Conservation (phyloP, 1,284 basidiomycete genomes). For the Tilletia walkeri region DNA sequence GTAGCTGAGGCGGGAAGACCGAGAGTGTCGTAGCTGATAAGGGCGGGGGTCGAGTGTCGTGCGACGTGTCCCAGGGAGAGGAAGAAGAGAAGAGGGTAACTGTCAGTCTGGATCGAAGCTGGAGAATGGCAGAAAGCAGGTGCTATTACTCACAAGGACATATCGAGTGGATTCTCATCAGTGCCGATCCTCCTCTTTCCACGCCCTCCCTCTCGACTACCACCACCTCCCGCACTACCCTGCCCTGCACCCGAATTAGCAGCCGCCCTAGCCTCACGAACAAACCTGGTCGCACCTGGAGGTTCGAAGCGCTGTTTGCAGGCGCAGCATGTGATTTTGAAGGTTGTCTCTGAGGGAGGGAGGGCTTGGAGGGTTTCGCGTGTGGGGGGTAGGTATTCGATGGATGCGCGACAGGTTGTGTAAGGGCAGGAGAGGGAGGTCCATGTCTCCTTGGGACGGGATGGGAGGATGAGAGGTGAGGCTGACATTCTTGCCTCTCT, state of each 20-base stretch:
- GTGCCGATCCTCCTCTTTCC: constrained; percentile 52
- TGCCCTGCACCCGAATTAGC: not conserved
- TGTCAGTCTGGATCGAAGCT: not conserved
- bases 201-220: not conserved
- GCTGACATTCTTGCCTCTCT: not conserved
- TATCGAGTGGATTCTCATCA: constrained; percentile 53
- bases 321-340: constrained; percentile 49
- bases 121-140: not conserved
- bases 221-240: not conserved
- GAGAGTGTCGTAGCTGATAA: constrained; percentile 63
- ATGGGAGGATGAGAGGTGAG: constrained; percentile 25
- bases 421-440: constrained; percentile 46
- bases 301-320: constrained; percentile 52
- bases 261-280: constrained; percentile 42
- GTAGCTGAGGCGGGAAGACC: constrained; percentile 73
- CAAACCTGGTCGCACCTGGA: constrained; percentile 40
- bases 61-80: too few species aligned
- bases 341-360: constrained; percentile 40
- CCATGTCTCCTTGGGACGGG: constrained; percentile 48
- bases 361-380: constrained; percentile 30
- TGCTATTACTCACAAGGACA: constrained; percentile 35
- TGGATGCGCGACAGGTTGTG: constrained; percentile 42
- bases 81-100: too few species aligned
- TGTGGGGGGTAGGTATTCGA: constrained; percentile 47
- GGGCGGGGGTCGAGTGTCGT: not conserved